phyloP scores from a whole-genome alignment of 2,329 filamentous ascomycete genomes.

The Aspergillaceae sp. region DNA sequence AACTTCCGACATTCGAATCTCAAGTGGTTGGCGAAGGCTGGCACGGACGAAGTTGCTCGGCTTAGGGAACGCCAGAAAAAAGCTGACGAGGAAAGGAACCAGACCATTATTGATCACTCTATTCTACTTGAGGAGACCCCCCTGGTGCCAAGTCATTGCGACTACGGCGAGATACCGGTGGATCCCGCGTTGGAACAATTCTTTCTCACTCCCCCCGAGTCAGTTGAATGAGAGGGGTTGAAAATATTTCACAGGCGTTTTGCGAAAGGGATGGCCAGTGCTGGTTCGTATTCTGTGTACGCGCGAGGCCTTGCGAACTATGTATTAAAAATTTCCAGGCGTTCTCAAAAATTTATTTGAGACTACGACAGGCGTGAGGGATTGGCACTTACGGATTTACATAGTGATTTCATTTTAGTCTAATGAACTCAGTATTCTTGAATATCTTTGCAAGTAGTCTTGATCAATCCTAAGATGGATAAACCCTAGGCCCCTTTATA shows the following conservation, averaged over 20 bases:
- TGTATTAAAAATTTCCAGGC: not conserved
- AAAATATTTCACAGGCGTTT: not conserved
- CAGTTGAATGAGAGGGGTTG: not conserved
- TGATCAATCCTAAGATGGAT: too few relatives aligned
- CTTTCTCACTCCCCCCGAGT: slow-evolving; percentile 6
- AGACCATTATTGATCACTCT: slow-evolving; percentile 38
- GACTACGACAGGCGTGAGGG: too few relatives aligned
- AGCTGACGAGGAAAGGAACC: slow-evolving; percentile 45
- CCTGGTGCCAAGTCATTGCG: slow-evolving; percentile 1
- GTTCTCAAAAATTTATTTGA: not conserved
- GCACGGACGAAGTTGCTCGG: slow-evolving; percentile 41
- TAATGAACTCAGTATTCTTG: too few relatives aligned
- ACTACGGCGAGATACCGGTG: slow-evolving; percentile 30
- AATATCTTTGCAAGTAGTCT: too few relatives aligned
- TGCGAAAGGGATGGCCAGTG: not conserved
- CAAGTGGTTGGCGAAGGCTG: slow-evolving; percentile 61
- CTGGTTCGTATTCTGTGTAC: not conserved
- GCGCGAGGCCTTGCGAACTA: not conserved
- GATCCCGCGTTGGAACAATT: slow-evolving; percentile 33
- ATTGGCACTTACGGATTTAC: too few relatives aligned
- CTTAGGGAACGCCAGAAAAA: slow-evolving; percentile 44
- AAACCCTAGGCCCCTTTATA: slow-evolving; percentile 32
- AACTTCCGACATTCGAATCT: slow-evolving; percentile 87
- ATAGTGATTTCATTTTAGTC: too few relatives aligned
- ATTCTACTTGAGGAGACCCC: slow-evolving; percentile 28